Conservation (phyloP, 768 basidiomycete genomes). For the Neoboletus magnificus region DNA sequence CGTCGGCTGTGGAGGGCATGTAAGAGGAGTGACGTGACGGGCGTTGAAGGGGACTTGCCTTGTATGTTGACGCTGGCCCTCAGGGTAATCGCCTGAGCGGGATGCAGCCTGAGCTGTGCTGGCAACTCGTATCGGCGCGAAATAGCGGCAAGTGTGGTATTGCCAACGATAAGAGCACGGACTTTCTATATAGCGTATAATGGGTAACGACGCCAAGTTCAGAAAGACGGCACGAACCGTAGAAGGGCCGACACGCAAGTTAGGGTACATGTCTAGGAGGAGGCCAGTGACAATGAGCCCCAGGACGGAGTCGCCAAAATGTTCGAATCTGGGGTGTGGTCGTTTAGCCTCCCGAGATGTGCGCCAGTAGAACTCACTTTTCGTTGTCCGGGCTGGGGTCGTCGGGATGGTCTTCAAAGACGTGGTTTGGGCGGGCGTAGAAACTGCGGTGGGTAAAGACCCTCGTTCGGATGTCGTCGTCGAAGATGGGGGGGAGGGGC, state of each 20-base stretch:
- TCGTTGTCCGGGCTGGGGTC: conserved; percentile 83
- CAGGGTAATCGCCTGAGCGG: conserved; percentile 69
- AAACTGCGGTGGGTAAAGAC: conserved; percentile 78
- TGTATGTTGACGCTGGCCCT: conserved; percentile 68
- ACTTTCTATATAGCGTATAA: conserved; percentile 56
- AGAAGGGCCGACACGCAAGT: conserved; percentile 71
- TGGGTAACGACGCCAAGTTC: no score
- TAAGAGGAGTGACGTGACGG: background rate
- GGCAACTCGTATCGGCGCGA: conserved; percentile 65
- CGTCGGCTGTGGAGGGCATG: conserved; percentile 50
- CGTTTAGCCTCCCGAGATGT: background rate
- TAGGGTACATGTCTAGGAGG: conserved; percentile 61
- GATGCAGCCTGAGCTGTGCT: conserved; percentile 59
- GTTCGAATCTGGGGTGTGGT: conserved; percentile 53
- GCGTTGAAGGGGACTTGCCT: conserved; percentile 42
- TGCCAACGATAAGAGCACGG: conserved; percentile 70
- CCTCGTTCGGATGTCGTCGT: conserved; percentile 43
- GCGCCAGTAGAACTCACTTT: conserved; percentile 44
- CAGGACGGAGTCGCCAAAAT: conserved; percentile 74
- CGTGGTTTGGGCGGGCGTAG: conserved; percentile 63
- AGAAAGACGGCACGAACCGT: conserved; percentile 38
- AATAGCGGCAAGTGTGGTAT: conserved; percentile 67
- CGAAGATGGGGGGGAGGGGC: conserved; percentile 53
- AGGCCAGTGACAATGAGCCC: conserved; percentile 64
- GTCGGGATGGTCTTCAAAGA: conserved; percentile 70